A percentile compares a stretch with the other conserved stretches of the same genome.
phyloP scores from a whole-genome alignment of 257 asterid species.

The Solanum paucissectum region DNA sequence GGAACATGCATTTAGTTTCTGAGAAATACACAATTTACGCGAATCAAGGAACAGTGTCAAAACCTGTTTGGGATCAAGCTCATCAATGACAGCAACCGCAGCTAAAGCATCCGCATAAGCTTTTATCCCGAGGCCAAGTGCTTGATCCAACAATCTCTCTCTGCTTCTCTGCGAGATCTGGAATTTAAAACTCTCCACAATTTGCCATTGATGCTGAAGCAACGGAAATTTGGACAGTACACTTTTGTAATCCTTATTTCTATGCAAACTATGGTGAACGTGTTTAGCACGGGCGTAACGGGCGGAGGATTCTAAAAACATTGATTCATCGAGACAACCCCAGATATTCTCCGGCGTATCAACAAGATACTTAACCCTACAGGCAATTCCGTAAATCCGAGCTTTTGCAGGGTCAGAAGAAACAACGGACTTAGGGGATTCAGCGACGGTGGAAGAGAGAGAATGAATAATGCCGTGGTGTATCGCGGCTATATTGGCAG shows the following conservation, averaged over 20 bases:
- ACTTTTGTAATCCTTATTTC: conserved; percentile 34
- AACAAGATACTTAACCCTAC: conserved; percentile 95
- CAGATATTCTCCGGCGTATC: conserved; percentile 97
- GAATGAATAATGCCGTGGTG: conserved; percentile 50
- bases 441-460: conserved; percentile 53
- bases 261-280: conserved; percentile 54
- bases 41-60: conserved; percentile 70
- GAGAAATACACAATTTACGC: conserved; percentile 62
- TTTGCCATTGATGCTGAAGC: conserved; percentile 97
- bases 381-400: conserved; percentile 72
- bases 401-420: conserved; percentile 40
- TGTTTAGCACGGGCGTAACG: conserved; percentile 87
- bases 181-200: conserved; percentile 84
- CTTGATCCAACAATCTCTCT: conserved; percentile 78
- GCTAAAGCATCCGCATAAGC: conserved; percentile 97
- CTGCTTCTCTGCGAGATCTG: conserved; percentile 91
- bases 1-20: conserved; percentile 61
- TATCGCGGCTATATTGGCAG: conserved; percentile 59
- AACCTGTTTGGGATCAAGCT: conserved; percentile 74
- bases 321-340: conserved; percentile 96
- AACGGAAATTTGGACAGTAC: conserved; percentile 72
- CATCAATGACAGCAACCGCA: conserved; percentile 79
- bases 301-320: conserved; percentile 86
- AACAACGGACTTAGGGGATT: conserved; percentile 39
- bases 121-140: conserved; percentile 40